Percentiles rank a stretch among this genome's conserved stretches.
These are phyloP conservation scores for Cymbidium sinense DNA, from an alignment of 106 monocot species.

Conservation along the genomic window DNA sequence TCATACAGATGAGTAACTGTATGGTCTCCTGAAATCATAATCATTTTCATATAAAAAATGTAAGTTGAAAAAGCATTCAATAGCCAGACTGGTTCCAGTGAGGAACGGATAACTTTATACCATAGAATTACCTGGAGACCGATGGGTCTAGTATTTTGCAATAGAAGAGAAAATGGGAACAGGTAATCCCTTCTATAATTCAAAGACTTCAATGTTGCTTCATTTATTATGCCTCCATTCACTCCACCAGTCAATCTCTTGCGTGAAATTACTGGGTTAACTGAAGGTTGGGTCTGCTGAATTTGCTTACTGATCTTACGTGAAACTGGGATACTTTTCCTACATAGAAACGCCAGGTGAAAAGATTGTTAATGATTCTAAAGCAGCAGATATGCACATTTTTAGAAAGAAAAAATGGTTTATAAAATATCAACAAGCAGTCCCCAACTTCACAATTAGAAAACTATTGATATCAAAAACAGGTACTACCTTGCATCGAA, in stretches of 20 bases:
- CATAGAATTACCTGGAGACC: constrained; percentile 53
- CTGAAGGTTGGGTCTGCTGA: constrained; percentile 42
- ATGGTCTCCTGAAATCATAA: constrained; percentile 56
- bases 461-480: not conserved
- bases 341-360: constrained; percentile 13
- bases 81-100: not conserved
- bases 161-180: constrained; percentile 71
- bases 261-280: constrained; percentile 34
- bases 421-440: not conserved
- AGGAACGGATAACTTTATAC: not conserved
- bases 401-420: not conserved
- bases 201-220: constrained; percentile 54
- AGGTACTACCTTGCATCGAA: constrained; percentile 44
- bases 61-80: not conserved
- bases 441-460: not conserved
- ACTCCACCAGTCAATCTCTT: constrained; percentile 80
- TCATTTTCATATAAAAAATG: constrained; percentile 1
- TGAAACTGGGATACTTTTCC: constrained; percentile 33
- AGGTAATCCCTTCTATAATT: constrained; percentile 58
- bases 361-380: not conserved
- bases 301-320: constrained; percentile 21
- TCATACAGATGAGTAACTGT: constrained; percentile 62
- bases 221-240: constrained; percentile 74
- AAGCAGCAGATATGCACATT: not conserved
- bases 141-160: constrained; percentile 72